Evolutionary conservation across 345 rosid genomes (phyloP), one percentile per base, ranked within the genome.

Genomic region (Murraya koenigii): DNA sequence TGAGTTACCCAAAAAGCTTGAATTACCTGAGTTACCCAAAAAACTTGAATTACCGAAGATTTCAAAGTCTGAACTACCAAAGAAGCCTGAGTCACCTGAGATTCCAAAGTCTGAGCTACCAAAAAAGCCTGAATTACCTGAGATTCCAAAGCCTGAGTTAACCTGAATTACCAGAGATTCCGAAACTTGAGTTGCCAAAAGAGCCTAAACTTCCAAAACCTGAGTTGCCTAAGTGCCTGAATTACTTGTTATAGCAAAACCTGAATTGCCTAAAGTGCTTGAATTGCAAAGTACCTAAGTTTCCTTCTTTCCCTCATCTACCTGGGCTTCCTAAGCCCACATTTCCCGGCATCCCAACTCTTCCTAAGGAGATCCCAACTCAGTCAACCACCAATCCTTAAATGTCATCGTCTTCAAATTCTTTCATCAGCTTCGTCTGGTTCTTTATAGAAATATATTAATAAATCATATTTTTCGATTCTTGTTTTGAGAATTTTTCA

Each of bases 311-410:
- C 41, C 81, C 56, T 2, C 49, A 78, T 41, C 33, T 79, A 2
- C 20, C 44, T 8, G 39, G 8, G 2, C 19, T 66, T 30, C 38
- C 71, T n/a, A 70, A 78, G 52, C 19, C 66, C 11, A 65, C 26
- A 9, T 54, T 72, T 32, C 66, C 75, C 7, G 20, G 65, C 54
- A 17, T 72, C 2, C 80, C 66, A 35, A 22, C 44, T 38, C 26
- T 17, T 35, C 64, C 75, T 7, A 71, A 71, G 11, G 84, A 64
- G 2, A 68, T 41, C 20, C 81, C 52, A 49, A 49, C 55, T 49
- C 74, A 79, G 8, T 11, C 78, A 56, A 32, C 74, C 15, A 17
- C 78, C 25, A 60, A 44, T 73, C 74, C 78, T 58, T 67, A 23
- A 73, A 79, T 59, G 11, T 49, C 55, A 49, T 44, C 20, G 6